Percentiles rank a stretch among this genome's conserved stretches.
Evolutionary conservation across 768 basidiomycete species (phyloP).

Genomic region (Collybia sordida): DNA sequence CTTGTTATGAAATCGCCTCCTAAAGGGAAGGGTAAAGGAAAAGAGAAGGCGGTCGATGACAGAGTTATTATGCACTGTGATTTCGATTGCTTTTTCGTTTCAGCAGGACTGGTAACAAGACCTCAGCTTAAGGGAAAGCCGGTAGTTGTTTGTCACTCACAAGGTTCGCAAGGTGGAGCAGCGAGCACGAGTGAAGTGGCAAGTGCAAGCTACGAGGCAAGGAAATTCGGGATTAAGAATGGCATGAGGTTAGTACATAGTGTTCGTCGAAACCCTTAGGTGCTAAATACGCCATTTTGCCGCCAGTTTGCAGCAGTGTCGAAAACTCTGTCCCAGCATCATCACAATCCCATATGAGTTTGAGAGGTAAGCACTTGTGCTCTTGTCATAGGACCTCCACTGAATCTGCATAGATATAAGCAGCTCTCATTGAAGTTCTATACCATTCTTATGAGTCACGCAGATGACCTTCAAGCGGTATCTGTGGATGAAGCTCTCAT

Average conservation of each 20-base stretch:
- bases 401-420: slow-evolving; percentile 63
- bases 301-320: slow-evolving; percentile 34
- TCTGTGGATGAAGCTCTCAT: slow-evolving; percentile 96
- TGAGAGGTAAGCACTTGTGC: slow-evolving; percentile 51
- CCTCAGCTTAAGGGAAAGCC: slow-evolving; percentile 87
- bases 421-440: slow-evolving; percentile 86
- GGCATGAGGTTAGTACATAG: slow-evolving; percentile 84
- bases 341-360: slow-evolving; percentile 93
- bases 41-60: slow-evolving; percentile 54
- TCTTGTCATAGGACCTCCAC: background rate
- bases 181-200: slow-evolving; percentile 94
- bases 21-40: slow-evolving; percentile 53
- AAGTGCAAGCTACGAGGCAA: slow-evolving; percentile 91
- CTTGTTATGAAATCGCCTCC: slow-evolving; percentile 48
- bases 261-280: background rate
- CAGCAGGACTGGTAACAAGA: slow-evolving; percentile 78
- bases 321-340: slow-evolving; percentile 70
- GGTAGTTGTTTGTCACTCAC: slow-evolving; percentile 94
- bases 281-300: no score
- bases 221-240: slow-evolving; percentile 83
- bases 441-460: slow-evolving; percentile 85
- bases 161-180: slow-evolving; percentile 66
- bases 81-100: slow-evolving; percentile 97
- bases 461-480: slow-evolving; percentile 92
- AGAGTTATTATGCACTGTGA: slow-evolving; percentile 89